These are phyloP conservation scores for Senna tora DNA, from an alignment of 306 rosid species.

Conservation along the genomic window DNA sequence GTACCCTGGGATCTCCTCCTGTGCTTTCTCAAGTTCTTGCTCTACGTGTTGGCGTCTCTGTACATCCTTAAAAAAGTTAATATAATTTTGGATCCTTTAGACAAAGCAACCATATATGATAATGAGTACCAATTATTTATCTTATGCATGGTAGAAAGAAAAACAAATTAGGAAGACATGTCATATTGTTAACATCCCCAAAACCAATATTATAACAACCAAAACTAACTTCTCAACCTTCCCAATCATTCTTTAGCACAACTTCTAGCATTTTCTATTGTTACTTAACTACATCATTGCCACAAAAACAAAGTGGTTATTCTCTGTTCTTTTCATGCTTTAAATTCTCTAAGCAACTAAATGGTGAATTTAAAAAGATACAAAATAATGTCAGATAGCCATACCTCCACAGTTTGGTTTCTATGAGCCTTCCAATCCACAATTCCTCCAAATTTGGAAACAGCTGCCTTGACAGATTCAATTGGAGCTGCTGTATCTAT, in stretches of 20 bases:
- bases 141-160: not conserved
- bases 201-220: not conserved
- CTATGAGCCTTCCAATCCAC: constrained; percentile 98
- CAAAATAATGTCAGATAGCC: constrained; percentile 15
- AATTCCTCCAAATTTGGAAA: constrained; percentile 95
- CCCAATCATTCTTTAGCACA: too few relatives aligned
- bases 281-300: too few relatives aligned
- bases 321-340: not conserved
- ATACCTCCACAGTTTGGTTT: constrained; percentile 84
- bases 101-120: not conserved
- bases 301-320: too few relatives aligned
- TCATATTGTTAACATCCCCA: constrained; percentile 1
- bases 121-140: not conserved
- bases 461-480: constrained; percentile 97
- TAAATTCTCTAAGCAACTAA: not conserved
- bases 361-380: not conserved
- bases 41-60: constrained; percentile 87
- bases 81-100: not conserved
- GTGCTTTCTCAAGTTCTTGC: constrained; percentile 76
- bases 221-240: not conserved
- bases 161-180: constrained; percentile 8
- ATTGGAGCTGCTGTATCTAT: constrained; percentile 93
- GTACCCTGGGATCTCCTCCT: constrained; percentile 73
- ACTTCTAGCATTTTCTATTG: too few relatives aligned
- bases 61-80: constrained; percentile 29